Evolutionary conservation across 140 eudicot genomes (phyloP).

Genomic region (Anethum foeniculum): DNA sequence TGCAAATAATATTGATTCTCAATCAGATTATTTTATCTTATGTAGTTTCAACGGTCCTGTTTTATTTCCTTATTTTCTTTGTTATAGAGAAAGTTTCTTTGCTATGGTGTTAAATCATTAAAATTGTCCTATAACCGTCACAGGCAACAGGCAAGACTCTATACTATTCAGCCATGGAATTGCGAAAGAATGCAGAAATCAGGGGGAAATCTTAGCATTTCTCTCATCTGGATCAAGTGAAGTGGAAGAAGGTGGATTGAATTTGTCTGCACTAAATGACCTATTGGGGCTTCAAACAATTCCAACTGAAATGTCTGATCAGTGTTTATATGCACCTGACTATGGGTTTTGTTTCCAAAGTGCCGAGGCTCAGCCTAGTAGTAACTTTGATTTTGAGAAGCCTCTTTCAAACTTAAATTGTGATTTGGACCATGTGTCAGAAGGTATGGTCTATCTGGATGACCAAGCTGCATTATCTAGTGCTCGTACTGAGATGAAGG

Average conservation of each 20-base stretch:
- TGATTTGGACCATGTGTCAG: conserved; percentile 31
- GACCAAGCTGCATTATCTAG: conserved; percentile 23
- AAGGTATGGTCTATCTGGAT: conserved; percentile 29
- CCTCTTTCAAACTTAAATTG: conserved; percentile 31
- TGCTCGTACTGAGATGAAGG: conserved; percentile 42
- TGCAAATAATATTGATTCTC: neutral
- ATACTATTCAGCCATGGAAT: conserved; percentile 44
- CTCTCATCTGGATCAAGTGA: conserved; percentile 37
- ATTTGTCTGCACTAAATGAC: conserved; percentile 32
- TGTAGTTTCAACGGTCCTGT: neutral
- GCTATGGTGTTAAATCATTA: neutral
- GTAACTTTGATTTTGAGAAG: conserved; percentile 24
- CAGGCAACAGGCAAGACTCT: conserved; percentile 40
- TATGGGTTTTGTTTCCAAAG: conserved; percentile 14
- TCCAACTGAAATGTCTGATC: conserved; percentile 21
- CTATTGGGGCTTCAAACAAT: conserved; percentile 30
- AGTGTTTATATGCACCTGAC: conserved; percentile 19
- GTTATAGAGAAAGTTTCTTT: neutral
- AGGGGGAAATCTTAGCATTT: conserved; percentile 30
- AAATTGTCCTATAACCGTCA: conserved; percentile 3
- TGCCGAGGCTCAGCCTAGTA: conserved; percentile 29
- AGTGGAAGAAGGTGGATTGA: conserved; percentile 31
- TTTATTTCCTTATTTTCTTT: neutral
- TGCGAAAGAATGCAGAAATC: conserved; percentile 31
- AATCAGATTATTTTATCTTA: neutral